A percentile compares a stretch with the other conserved stretches of the same genome.
Conservation (phyloP, 139 green algal species). For the Ulvella scutata region DNA sequence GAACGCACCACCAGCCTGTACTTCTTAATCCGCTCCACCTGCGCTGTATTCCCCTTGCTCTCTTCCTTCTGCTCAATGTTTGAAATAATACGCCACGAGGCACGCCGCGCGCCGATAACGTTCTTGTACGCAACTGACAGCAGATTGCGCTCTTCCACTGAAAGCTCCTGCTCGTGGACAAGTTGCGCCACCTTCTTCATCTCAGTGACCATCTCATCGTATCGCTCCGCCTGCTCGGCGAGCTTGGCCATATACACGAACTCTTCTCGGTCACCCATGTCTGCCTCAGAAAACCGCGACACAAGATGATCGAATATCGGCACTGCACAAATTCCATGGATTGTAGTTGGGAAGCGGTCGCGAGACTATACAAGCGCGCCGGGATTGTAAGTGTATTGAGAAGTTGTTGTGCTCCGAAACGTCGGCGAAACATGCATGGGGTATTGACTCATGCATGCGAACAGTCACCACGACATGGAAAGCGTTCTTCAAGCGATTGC, state of each 20-base stretch:
- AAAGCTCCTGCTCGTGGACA: conserved; percentile 84
- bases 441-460: too few species aligned
- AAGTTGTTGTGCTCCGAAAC: too few species aligned
- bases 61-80: conserved; percentile 99
- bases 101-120: conserved; percentile 80
- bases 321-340: too few species aligned
- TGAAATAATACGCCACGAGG: conserved; percentile 94
- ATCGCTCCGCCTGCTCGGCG: conserved; percentile 85
- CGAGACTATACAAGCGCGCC: too few species aligned
- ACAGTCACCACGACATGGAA: too few species aligned
- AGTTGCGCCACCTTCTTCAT: conserved; percentile 92
- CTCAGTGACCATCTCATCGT: conserved; percentile 89
- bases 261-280: conserved; percentile 36
- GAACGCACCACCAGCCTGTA: conserved; percentile 39
- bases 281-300: too few species aligned
- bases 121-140: conserved; percentile 98
- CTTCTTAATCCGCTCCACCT: conserved; percentile 83
- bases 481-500: too few species aligned
- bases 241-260: conserved; percentile 86
- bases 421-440: too few species aligned
- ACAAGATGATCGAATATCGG: too few species aligned
- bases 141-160: conserved; percentile 97
- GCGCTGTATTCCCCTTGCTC: conserved; percentile 90
- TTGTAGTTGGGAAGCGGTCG: too few species aligned
- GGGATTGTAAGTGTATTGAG: too few species aligned